phyloP scores from a whole-genome alignment of 208 protist genomes.

The Blastocrithidia nonstop region DNA sequence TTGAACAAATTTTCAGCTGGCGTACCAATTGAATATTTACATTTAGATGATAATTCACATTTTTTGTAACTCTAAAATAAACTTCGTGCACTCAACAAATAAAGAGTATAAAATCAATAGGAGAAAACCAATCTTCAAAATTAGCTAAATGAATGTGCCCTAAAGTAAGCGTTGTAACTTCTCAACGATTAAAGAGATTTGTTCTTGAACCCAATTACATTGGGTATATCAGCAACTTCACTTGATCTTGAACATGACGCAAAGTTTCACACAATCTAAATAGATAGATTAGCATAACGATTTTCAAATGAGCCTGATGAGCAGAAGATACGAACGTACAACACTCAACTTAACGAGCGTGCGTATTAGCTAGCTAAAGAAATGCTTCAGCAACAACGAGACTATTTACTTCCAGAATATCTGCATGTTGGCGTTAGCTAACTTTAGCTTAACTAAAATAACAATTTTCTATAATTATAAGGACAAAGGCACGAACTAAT shows the following conservation, averaged over 20 bases:
- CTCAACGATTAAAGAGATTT: conserved; percentile 50
- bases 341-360: conserved; percentile 39
- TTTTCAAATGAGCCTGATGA: conserved; percentile 23
- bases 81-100: conserved; percentile 27
- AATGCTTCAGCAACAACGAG: conserved; percentile 16
- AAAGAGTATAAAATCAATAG: conserved; percentile 22
- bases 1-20: conserved; percentile 39
- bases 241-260: conserved; percentile 47
- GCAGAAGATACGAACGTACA: conserved; percentile 17
- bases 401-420: conserved; percentile 38
- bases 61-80: conserved; percentile 40
- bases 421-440: conserved; percentile 44
- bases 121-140: conserved; percentile 15
- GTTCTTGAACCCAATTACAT: conserved; percentile 39
- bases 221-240: conserved; percentile 28
- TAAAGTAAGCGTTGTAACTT: conserved; percentile 40
- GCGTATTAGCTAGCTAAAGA: conserved; percentile 26
- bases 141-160: conserved; percentile 32
- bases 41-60: conserved; percentile 39
- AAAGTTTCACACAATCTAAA: conserved; percentile 36
- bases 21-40: conserved; percentile 38
- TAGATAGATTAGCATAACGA: conserved; percentile 32
- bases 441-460: conserved; percentile 38
- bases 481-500: conserved; percentile 27
- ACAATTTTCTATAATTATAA: conserved; percentile 32